Conservation (phyloP, 2,329 filamentous ascomycete genomes). For the Geosmithia flava region DNA sequence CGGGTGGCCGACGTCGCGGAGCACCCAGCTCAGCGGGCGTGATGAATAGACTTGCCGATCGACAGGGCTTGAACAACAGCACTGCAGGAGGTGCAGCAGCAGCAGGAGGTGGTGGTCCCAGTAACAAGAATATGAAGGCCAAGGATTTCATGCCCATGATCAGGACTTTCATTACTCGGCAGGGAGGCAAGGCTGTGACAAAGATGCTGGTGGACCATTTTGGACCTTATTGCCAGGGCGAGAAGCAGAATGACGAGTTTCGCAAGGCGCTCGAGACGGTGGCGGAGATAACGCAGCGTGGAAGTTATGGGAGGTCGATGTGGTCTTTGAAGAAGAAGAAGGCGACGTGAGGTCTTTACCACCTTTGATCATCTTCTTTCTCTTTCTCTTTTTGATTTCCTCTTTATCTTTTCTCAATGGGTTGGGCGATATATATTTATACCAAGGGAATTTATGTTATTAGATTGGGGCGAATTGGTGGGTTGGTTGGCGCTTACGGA, state of each 20-base stretch:
- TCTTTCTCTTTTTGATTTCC: not conserved
- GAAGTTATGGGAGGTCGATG: constrained; percentile 37
- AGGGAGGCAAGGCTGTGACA: constrained; percentile 67
- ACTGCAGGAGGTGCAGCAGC: constrained; percentile 7
- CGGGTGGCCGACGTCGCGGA: constrained; percentile 32
- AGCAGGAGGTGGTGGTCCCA: not conserved
- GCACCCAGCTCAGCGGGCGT: constrained; percentile 42
- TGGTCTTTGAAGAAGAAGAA: constrained; percentile 33
- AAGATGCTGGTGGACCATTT: constrained; percentile 88
- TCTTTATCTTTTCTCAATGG: not conserved
- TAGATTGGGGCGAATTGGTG: not conserved
- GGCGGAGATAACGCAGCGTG: constrained; percentile 54
- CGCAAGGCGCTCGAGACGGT: constrained; percentile 68
- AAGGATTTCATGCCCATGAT: constrained; percentile 63
- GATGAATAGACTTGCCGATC: constrained; percentile 42
- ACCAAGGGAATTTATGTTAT: not conserved
- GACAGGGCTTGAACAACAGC: constrained; percentile 36
- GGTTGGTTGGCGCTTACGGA: not conserved
- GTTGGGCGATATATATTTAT: not conserved
- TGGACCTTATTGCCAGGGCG: constrained; percentile 56
- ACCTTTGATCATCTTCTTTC: too few species aligned
- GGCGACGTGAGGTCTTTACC: too few species aligned
- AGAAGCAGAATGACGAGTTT: constrained; percentile 65
- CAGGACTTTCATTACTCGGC: constrained; percentile 62
- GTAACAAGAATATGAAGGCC: constrained; percentile 26